phyloP scores from a whole-genome alignment of 148 eudicot species.

The Chenopodium berlandieri region DNA sequence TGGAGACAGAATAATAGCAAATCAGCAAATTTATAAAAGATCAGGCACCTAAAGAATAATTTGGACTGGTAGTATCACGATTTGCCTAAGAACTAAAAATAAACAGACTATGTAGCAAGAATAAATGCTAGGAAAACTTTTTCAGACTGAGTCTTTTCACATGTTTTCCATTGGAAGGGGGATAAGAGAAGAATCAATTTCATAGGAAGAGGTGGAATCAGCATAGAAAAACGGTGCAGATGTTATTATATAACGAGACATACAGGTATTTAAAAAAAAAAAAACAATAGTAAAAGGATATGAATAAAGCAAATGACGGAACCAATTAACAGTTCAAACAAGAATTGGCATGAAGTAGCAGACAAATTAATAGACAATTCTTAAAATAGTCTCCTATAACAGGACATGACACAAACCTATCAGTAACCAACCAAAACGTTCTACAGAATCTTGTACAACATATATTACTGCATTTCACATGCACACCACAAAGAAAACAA shows the following conservation, averaged over 20 bases:
- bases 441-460: neutral
- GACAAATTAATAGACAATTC: neutral
- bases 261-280: too few relatives aligned
- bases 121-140: neutral
- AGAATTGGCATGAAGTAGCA: neutral
- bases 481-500: neutral
- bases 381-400: neutral
- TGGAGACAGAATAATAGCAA: conserved; percentile 4
- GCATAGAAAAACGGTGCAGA: too few relatives aligned
- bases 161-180: neutral
- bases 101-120: neutral
- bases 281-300: too few relatives aligned
- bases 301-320: too few relatives aligned
- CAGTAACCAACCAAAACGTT: neutral
- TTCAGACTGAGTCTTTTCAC: neutral
- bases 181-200: neutral
- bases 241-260: too few relatives aligned
- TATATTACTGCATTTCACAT: neutral
- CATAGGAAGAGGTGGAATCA: neutral
- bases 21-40: conserved; percentile 2
- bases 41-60: conserved; percentile 9
- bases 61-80: neutral
- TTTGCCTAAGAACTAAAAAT: neutral
- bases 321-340: too few relatives aligned
- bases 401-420: neutral